Evolutionary conservation across 306 rosid genomes (phyloP).

Genomic region (Coriaria nepalensis): DNA sequence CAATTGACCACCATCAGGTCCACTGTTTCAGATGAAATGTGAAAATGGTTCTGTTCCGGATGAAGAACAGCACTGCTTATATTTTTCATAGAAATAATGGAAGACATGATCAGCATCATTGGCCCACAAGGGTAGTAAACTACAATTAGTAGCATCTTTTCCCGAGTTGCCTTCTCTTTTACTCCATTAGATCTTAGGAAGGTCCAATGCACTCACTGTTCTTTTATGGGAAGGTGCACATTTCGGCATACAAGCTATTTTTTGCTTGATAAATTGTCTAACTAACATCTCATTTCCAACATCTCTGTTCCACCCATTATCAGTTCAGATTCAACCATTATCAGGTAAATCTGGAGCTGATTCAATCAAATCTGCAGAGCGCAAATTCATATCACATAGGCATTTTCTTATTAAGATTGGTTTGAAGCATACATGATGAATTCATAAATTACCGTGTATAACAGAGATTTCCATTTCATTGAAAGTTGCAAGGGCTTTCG

Average conservation of each 20-base stretch:
- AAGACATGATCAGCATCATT: not conserved
- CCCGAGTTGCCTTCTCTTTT: conserved; percentile 10
- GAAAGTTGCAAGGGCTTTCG: conserved; percentile 45
- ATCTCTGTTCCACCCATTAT: conserved; percentile 22
- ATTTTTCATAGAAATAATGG: conserved; percentile 28
- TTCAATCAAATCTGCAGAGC: conserved; percentile 35
- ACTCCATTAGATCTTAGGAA: no score
- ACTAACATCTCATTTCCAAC: conserved; percentile 31
- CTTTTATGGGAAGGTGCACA: no score
- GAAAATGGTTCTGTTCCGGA: conserved; percentile 19
- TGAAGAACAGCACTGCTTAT: conserved; percentile 17
- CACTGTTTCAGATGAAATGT: no score
- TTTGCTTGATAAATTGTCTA: conserved; percentile 36
- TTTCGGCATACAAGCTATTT: conserved; percentile 34
- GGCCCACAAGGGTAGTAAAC: conserved; percentile 16
- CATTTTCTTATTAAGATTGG: not conserved
- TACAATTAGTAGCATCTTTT: conserved; percentile 12
- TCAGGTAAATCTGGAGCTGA: conserved; percentile 25
- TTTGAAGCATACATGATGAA: not conserved
- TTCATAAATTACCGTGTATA: conserved; percentile 26
- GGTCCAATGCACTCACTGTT: no score
- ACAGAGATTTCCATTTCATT: conserved; percentile 21
- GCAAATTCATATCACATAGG: not conserved
- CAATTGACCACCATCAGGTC: conserved; percentile 41
- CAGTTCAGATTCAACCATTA: conserved; percentile 21